phyloP scores from a whole-genome alignment of 176 grass and related monocot genomes.

The Aegilops bicornis region DNA sequence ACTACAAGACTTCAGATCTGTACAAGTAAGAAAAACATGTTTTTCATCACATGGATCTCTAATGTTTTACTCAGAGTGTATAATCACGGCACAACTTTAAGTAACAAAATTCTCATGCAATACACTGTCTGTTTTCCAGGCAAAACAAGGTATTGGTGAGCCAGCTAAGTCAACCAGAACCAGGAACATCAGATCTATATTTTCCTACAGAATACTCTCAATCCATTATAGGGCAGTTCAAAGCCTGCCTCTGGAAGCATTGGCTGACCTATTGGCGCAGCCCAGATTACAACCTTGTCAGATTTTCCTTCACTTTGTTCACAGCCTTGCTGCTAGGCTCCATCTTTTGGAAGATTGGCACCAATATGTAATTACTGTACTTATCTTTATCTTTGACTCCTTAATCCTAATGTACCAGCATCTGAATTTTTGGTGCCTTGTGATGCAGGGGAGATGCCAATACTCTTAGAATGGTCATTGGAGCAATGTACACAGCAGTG shows the following conservation, averaged over 20 bases:
- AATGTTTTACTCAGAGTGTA: not conserved
- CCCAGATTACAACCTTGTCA: conserved; percentile 97
- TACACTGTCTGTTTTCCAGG: conserved; percentile 41
- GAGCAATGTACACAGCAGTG: conserved; percentile 86
- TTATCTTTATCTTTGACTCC: conserved; percentile 12
- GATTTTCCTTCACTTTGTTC: conserved; percentile 87
- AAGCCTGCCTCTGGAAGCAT: conserved; percentile 97
- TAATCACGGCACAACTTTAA: not conserved
- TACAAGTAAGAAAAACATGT: conserved; percentile 54
- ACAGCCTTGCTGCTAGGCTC: conserved; percentile 91
- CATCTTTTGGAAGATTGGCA: conserved; percentile 94
- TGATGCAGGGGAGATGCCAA: conserved; percentile 68
- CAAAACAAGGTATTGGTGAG: conserved; percentile 76
- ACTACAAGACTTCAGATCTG: conserved; percentile 75
- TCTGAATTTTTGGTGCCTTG: conserved; percentile 30
- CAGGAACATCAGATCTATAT: conserved; percentile 70
- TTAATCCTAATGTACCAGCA: not conserved
- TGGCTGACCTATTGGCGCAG: conserved; percentile 95
- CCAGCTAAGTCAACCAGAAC: conserved; percentile 63
- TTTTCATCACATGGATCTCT: not conserved
- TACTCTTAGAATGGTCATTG: conserved; percentile 82
- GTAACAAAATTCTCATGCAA: conserved; percentile 16
- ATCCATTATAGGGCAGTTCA: conserved; percentile 68
- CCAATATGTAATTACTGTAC: conserved; percentile 52
- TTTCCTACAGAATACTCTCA: conserved; percentile 85